These are phyloP conservation scores for Zygotorulaspora mrakii DNA, from an alignment of 1,139 yeast species.

Conservation along the genomic window DNA sequence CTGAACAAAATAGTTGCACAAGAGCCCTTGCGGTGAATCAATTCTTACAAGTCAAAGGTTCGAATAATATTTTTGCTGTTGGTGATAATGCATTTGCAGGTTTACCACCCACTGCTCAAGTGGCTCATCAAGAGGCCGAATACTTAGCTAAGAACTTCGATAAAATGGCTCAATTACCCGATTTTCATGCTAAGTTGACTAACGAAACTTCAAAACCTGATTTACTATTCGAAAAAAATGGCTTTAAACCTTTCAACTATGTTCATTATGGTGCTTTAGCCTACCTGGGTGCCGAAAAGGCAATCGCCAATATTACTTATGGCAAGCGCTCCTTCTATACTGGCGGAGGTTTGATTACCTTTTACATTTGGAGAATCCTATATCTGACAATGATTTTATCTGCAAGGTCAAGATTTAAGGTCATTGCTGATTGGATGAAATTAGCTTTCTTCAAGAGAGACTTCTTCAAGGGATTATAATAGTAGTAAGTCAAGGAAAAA, in stretches of 20 bases:
- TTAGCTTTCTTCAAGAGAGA: conserved; percentile 89
- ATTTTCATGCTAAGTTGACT: conserved; percentile 47
- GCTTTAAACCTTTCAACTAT: conserved; percentile 59
- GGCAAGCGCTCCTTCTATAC: conserved; percentile 84
- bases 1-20: conserved; percentile 81
- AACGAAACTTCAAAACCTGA: conserved; percentile 39
- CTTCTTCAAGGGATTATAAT: conserved; percentile 44
- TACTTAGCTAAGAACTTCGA: conserved; percentile 74
- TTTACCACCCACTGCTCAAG: conserved; percentile 95
- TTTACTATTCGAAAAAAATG: conserved; percentile 43
- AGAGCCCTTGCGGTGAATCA: conserved; percentile 86
- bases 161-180: conserved; percentile 67
- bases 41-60: conserved; percentile 78
- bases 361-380: conserved; percentile 90
- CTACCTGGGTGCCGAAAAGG: conserved; percentile 85
- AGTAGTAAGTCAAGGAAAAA: too few species aligned
- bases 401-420: conserved; percentile 81
- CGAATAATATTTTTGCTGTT: conserved; percentile 75
- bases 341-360: conserved; percentile 86
- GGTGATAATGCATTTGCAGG: conserved; percentile 92
- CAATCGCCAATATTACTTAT: conserved; percentile 90
- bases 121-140: conserved; percentile 92
- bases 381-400: conserved; percentile 90
- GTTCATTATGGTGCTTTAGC: conserved; percentile 74
- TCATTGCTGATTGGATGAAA: conserved; percentile 85